Conservation (phyloP, 176 grass and related monocot species). For the Oryza meyeriana region DNA sequence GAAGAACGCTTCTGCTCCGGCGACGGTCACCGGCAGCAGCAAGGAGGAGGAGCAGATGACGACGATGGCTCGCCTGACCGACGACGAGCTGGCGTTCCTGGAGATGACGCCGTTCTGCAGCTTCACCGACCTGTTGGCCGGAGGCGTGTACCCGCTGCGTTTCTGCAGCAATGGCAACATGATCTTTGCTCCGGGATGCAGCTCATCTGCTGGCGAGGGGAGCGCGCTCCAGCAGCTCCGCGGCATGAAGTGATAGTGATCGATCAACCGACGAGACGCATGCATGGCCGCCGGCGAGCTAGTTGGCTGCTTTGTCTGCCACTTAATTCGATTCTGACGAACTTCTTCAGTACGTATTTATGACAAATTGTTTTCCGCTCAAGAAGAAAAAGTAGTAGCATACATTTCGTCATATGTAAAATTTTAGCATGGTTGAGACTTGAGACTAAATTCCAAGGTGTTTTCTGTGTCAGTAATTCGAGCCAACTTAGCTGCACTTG, state of each 20-base stretch:
- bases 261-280: neutral
- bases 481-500: too few species aligned
- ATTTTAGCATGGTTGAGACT: too few species aligned
- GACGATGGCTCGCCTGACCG: constrained; percentile 8
- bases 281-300: neutral
- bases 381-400: too few species aligned
- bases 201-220: neutral
- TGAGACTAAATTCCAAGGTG: too few species aligned
- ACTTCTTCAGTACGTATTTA: too few species aligned
- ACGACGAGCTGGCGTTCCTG: constrained; percentile 46
- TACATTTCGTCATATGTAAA: neutral
- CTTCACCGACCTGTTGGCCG: constrained; percentile 38
- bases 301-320: neutral
- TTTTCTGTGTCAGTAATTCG: too few species aligned
- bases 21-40: neutral
- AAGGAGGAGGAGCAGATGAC: neutral
- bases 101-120: constrained; percentile 14
- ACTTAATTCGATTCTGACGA: neutral
- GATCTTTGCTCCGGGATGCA: neutral
- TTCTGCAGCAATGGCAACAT: neutral
- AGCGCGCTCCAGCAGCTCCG: neutral
- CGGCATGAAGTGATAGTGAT: constrained; percentile 2
- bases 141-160: neutral
- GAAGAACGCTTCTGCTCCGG: neutral
- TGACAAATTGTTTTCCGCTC: too few species aligned